Percentiles rank a stretch among this genome's conserved stretches.
phyloP scores from a whole-genome alignment of 164 flowering plant species.

The Stephania cephalantha region DNA sequence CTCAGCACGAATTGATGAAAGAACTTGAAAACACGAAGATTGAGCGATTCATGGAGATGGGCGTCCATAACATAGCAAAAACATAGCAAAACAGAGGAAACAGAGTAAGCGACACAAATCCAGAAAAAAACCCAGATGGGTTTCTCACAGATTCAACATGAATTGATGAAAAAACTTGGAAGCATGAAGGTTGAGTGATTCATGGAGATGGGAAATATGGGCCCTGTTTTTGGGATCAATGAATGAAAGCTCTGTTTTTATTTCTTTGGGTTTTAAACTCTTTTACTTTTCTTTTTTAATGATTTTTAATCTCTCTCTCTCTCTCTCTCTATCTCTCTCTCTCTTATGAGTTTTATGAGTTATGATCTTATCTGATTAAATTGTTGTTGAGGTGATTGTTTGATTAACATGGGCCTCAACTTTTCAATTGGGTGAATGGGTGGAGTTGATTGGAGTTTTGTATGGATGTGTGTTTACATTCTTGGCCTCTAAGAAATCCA shows the following conservation, averaged over 20 bases:
- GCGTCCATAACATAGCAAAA: no score
- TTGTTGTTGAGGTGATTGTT: not conserved
- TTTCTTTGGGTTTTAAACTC: not conserved
- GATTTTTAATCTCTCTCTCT: not conserved
- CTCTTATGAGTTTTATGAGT: slow-evolving; percentile 1
- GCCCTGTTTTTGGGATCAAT: not conserved
- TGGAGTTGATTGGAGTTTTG: not conserved
- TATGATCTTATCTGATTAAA: not conserved
- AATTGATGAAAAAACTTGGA: not conserved
- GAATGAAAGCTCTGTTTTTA: not conserved
- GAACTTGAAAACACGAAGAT: not conserved
- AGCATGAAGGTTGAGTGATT: not conserved
- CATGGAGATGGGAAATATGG: not conserved
- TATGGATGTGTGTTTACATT: not conserved
- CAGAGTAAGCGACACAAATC: no score
- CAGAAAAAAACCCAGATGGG: not conserved
- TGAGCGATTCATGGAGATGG: not conserved
- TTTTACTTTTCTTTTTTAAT: not conserved
- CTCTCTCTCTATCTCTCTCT: not conserved
- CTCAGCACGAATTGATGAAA: not conserved
- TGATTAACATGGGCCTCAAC: not conserved
- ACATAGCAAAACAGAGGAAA: no score
- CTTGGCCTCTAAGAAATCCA: not conserved
- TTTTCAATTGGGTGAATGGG: not conserved
- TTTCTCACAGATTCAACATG: not conserved